These are phyloP conservation scores for Anthoceros angustus DNA, from an alignment of 225 moss, liverwort and hornwort species.

Conservation along the genomic window DNA sequence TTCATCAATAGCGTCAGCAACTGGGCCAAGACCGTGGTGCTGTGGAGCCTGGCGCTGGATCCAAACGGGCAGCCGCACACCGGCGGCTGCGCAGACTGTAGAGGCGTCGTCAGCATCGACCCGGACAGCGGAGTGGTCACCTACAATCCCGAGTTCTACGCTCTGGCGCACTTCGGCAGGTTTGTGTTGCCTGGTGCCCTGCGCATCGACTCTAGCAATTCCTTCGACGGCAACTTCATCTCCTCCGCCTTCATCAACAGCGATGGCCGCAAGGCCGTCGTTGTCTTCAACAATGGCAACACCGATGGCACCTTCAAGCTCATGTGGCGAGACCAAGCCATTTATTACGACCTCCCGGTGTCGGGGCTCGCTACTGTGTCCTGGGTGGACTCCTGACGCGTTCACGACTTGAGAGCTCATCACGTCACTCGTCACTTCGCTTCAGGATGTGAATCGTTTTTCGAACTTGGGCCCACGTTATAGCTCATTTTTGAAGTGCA, in stretches of 20 bases:
- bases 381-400: too few relatives aligned
- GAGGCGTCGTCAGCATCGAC: slow-evolving; percentile 27
- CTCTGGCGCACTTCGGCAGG: slow-evolving; percentile 29
- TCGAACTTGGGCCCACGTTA: too few relatives aligned
- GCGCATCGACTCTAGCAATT: slow-evolving; percentile 12
- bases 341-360: slow-evolving; percentile 24
- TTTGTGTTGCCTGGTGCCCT: slow-evolving; percentile 29
- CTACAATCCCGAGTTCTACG: slow-evolving; percentile 28
- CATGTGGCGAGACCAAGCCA: slow-evolving; percentile 17
- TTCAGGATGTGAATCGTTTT: too few relatives aligned
- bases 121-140: slow-evolving; percentile 10
- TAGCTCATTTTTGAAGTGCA: too few relatives aligned
- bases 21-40: slow-evolving; percentile 29
- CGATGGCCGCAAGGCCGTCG: slow-evolving; percentile 20
- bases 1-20: slow-evolving; percentile 28
- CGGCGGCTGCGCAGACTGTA: slow-evolving; percentile 23
- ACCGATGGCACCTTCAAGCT: slow-evolving; percentile 21
- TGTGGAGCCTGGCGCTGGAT: slow-evolving; percentile 35
- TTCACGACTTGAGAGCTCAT: too few relatives aligned
- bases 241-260: slow-evolving; percentile 23
- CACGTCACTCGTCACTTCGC: too few relatives aligned
- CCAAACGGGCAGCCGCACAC: slow-evolving; percentile 22
- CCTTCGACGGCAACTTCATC: slow-evolving; percentile 19
- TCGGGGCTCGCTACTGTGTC: slow-evolving; percentile 28
- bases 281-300: slow-evolving; percentile 24